Evolutionary conservation across 441 rosid genomes (phyloP), one percentile per base, ranked within the genome.

Genomic region (Theobroma grandiflorum): DNA sequence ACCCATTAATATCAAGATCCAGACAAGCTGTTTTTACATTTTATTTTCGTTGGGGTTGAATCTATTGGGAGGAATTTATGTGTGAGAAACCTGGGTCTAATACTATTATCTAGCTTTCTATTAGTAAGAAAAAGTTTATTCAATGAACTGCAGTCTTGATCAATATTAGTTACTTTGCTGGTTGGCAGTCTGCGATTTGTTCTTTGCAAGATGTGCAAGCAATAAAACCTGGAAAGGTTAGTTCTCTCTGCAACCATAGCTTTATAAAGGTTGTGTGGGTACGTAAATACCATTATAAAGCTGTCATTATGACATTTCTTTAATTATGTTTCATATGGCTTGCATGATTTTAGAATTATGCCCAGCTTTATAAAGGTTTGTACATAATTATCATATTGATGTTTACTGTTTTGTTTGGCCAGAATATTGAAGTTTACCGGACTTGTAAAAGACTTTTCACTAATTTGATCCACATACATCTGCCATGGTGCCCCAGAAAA

Each of bases 181-280:
- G 70, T 82, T 85, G 83, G 82, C 92, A 95, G 99, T 84, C 93
- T 72, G 99, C 86, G 67, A 93, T 97, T 76, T 97, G 99, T 79
- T 95, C 99, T 61, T 86, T 97, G 81, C 98, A 94, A 89, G 99
- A 97, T 79, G 93, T 91, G 86, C 88, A 85, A 63, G 45, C 83
- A 38, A 85, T 92, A 47, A 93, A 89, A 87, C 99, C 97, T 43
- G 99, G 99, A 80, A 93, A 94, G 99, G 99, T 94, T 53, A 71
- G 87, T 86, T 66, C 26, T 81, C 55, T 45, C 61, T 62, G 20
- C 71, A 11, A n/a, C 61, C 74, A 65, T 26, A n/a, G 4, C 4
- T 16, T 20, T 16, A 11, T 35, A 62, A 49, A 4, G 38, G 18
- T 71, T 15, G 8, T 57, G 33, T 37, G 20, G 3, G 5, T 33